Evolutionary conservation across 2,329 filamentous ascomycete species (phyloP), one percentile per base, ranked within the genome.

Genomic region (Rugonectria rugulosa): DNA sequence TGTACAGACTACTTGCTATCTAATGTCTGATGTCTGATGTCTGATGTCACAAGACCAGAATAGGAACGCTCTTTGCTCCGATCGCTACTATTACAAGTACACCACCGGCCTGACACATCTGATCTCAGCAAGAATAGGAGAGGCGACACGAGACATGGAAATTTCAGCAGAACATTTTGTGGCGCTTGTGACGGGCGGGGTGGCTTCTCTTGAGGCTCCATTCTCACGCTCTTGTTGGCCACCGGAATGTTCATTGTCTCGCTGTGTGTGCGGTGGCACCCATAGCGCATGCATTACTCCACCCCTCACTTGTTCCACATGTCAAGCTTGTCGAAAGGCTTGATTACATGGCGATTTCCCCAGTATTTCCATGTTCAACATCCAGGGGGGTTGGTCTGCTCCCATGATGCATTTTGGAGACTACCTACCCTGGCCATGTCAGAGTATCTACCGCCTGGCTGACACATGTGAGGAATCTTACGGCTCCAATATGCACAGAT

Each of bases 301-400:
- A 51, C 48, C 37, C 47, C 40, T 42, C 38, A n/a, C 48, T 32
- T 51, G 48, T 51, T 51, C 48, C 48, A 51, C 48, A 51, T 51
- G 48, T 44, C 38, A 51, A 51, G 48, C 48, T 51, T 51, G 48
- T 51, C 32, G 17, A 51, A 40, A 51, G 48, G 40, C 48, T 51
- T 51, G 48, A 37, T 51, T 43, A n/a, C n/a, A n/a, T n/a, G 36
- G 20, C 44, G 7, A 27, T 29, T 51, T 44, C 48, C 48, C 48
- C 48, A 14, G 40, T 43, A 51, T 51, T 51, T 34, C 38, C 38
- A 36, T 12, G 29, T 43, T 38, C 29, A 26, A 27, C 21, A 37
- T 21, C 36, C 26, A 41, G 9, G 31, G 26, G 23, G 21, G 48
- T 31, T 31, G 41, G 29, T n/a, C n/a, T n/a, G n/a, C n/a, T n/a